Evolutionary conservation across 2,329 filamentous ascomycete genomes (phyloP), one percentile per base, ranked within the genome.

Genomic region (Thielaviopsis euricoi): DNA sequence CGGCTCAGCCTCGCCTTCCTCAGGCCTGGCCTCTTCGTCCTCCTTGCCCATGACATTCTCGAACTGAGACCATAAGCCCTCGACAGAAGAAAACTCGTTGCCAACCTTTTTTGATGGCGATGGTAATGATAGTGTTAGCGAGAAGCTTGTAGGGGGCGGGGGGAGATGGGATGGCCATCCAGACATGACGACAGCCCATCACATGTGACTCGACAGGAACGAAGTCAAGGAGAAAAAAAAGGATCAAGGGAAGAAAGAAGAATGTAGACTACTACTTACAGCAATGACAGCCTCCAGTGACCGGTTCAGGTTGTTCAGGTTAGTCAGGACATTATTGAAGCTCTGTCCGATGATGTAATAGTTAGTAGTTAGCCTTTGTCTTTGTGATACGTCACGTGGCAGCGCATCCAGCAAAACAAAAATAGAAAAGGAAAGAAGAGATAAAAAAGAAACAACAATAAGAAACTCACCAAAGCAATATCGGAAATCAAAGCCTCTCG

Each of bases 81-180:
- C 93, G 50, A 98, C 93, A 3, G 89, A 90, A n/a, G 87, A 85
- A 71, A 98, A 96, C 67, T 98, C 93, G 71, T 95, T 95, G 43
- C 93, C 93, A 56, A 98, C 84, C 29, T 33, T 33, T 33, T 33
- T 33, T 33, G 29, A 10, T 33, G 29, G 29, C 2, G 4, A 26
- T 4, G 4, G 25, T 4, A 9, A 4, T 4, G 29, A 10, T 33
- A 2, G 29, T 33, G 29, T 33, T 33, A 33, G 29, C 29, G 29
- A 33, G 29, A 33, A 10, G 29, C n/a, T 33, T 33, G 7, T 33
- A 10, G 29, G 29, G 29, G 29, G 29, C 12, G 29, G 29, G 29
- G n/a, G n/a, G n/a, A n/a, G n/a, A n/a, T n/a, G n/a, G n/a, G n/a
- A n/a, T n/a, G n/a, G n/a, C n/a, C n/a, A n/a, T n/a, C n/a, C n/a